Evolutionary conservation across 495 filamentous ascomycete species (phyloP).

Genomic region (Talaromyces borbonicus): DNA sequence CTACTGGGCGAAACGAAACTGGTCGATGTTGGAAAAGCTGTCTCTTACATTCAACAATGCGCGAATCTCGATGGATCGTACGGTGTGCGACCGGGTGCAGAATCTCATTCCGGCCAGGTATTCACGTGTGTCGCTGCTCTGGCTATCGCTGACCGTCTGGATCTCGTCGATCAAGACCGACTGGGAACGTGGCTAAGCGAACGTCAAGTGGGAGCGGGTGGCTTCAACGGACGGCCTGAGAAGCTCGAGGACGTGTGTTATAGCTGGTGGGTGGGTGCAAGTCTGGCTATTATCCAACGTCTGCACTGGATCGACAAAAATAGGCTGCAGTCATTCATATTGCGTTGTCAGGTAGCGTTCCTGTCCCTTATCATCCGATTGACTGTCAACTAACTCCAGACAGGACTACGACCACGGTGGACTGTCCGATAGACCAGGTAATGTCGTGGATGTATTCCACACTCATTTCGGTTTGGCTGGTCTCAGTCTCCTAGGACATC

Average conservation of each 20-base stretch:
- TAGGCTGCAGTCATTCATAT: conserved; percentile 69
- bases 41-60: conserved; percentile 67
- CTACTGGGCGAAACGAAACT: conserved; percentile 60
- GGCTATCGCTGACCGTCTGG: conserved; percentile 68
- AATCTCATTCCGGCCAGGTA: conserved; percentile 87
- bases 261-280: conserved; percentile 94
- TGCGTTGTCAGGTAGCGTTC: conserved; percentile 59
- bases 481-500: conserved; percentile 67
- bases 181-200: conserved; percentile 89
- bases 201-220: conserved; percentile 75
- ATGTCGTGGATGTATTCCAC: conserved; percentile 97
- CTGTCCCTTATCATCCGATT: neutral
- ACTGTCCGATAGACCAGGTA: conserved; percentile 78
- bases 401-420: conserved; percentile 79
- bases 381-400: conserved; percentile 12
- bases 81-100: conserved; percentile 76
- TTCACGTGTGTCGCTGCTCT: conserved; percentile 91
- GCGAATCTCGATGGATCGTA: conserved; percentile 91
- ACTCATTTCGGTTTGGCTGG: conserved; percentile 85
- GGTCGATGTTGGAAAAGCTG: conserved; percentile 69
- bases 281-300: conserved; percentile 77
- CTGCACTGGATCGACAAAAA: conserved; percentile 84
- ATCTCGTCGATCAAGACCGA: conserved; percentile 73
- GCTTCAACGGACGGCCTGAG: conserved; percentile 88
- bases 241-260: conserved; percentile 97